Conservation (phyloP, 495 filamentous ascomycete genomes). For the Apodospora peruviana region DNA sequence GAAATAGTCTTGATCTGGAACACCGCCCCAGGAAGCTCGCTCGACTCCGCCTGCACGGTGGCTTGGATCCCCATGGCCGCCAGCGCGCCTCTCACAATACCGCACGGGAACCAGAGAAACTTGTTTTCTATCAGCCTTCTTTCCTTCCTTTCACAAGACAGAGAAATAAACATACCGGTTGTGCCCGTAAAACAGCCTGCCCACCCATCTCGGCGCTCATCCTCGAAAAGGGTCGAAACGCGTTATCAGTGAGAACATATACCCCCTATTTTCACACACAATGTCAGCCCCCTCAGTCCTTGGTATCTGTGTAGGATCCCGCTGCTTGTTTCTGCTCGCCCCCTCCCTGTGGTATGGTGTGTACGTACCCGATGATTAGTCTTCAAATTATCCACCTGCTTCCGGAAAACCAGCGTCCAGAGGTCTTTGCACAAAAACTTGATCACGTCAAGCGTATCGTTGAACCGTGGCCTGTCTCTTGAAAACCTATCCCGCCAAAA, state of each 20-base stretch:
- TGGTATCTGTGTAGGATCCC: not conserved
- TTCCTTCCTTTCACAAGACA: not conserved
- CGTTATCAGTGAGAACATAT: conserved; percentile 92
- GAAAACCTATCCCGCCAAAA: conserved; percentile 59
- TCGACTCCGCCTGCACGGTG: conserved; percentile 82
- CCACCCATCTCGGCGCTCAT: conserved; percentile 77
- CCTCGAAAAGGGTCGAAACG: conserved; percentile 78
- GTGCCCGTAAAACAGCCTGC: conserved; percentile 65
- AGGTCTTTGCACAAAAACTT: conserved; percentile 98
- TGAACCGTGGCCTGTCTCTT: conserved; percentile 77
- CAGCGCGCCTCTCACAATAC: conserved; percentile 81
- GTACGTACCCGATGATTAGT: conserved; percentile 81
- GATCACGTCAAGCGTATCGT: conserved; percentile 82
- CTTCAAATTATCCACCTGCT: conserved; percentile 97
- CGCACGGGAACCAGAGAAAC: conserved; percentile 95
- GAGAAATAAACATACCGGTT: conserved; percentile 59
- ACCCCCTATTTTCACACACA: conserved; percentile 56
- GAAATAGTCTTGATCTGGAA: conserved; percentile 92
- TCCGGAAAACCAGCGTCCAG: conserved; percentile 89
- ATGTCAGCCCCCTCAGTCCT: not conserved
- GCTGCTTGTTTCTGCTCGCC: not conserved
- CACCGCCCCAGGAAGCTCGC: conserved; percentile 77
- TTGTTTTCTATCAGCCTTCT: conserved; percentile 19
- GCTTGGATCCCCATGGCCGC: conserved; percentile 87
- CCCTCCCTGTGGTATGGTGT: not conserved